Percentiles rank a stretch among this genome's conserved stretches.
Evolutionary conservation across 2,329 filamentous ascomycete species (phyloP).

Genomic region (Verticillium dahliae): DNA sequence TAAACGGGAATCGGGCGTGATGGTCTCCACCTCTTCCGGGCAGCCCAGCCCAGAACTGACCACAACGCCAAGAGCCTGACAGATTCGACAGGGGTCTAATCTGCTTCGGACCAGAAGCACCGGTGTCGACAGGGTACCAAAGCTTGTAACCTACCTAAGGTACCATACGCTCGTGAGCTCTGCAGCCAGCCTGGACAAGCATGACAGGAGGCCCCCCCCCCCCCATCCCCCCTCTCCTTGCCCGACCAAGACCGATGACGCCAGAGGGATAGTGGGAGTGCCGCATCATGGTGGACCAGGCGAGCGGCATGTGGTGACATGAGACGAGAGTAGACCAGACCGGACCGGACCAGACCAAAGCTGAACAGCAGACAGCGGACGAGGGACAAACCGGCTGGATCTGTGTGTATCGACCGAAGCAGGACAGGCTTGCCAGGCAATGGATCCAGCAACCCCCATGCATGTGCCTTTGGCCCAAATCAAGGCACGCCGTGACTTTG

Average conservation of each 20-base stretch:
- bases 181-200: not conserved
- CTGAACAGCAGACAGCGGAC: too few relatives aligned
- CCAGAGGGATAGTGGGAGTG: constrained; percentile 1
- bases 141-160: not conserved
- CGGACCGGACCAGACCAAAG: too few relatives aligned
- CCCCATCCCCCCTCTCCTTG: too few relatives aligned
- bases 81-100: not conserved
- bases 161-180: not conserved
- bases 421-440: not conserved
- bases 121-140: constrained; percentile 5
- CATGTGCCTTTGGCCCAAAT: not conserved
- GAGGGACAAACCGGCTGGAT: too few relatives aligned
- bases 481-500: not conserved
- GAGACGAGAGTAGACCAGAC: too few relatives aligned
- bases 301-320: not conserved
- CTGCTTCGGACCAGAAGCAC: constrained; percentile 7
- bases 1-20: not conserved
- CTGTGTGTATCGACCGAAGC: not conserved
- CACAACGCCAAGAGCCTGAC: not conserved
- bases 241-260: constrained; percentile 13
- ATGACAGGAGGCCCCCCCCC: not conserved
- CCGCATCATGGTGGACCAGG: not conserved
- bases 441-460: not conserved
- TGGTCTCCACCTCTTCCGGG: not conserved
- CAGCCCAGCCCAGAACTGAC: too few relatives aligned